phyloP scores from a whole-genome alignment of 2,329 filamentous ascomycete genomes.

The Ceratocystiopsis brevicomis region DNA sequence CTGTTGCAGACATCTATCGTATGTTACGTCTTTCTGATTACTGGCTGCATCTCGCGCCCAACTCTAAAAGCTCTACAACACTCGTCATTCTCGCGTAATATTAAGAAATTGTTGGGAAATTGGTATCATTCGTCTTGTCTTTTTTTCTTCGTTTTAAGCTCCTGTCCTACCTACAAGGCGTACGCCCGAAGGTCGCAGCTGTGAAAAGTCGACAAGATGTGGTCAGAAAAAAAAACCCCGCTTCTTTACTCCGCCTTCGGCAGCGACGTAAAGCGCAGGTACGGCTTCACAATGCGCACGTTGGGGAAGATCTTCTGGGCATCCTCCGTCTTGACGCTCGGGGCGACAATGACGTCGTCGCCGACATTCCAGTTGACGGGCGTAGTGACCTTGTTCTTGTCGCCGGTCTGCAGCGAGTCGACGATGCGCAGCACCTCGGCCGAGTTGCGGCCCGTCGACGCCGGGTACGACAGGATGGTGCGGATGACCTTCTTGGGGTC shows the following conservation, averaged over 20 bases:
- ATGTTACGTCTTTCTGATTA: too few relatives aligned
- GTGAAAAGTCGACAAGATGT: too few relatives aligned
- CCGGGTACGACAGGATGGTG: conserved; percentile 81
- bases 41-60: too few relatives aligned
- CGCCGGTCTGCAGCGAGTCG: conserved; percentile 63
- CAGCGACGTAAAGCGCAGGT: conserved; percentile 54
- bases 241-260: conserved; percentile 24
- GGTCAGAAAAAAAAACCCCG: not conserved
- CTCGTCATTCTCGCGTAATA: too few relatives aligned
- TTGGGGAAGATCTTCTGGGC: conserved; percentile 77
- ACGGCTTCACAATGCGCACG: conserved; percentile 47
- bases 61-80: too few relatives aligned
- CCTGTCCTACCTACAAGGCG: too few relatives aligned
- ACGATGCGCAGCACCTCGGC: conserved; percentile 61
- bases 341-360: conserved; percentile 84
- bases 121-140: too few relatives aligned
- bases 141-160: too few relatives aligned
- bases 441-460: conserved; percentile 71
- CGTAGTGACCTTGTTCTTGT: conserved; percentile 74
- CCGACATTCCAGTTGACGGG: conserved; percentile 82
- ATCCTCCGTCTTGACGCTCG: conserved; percentile 63
- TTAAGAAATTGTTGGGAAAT: too few relatives aligned
- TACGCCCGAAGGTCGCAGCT: too few relatives aligned
- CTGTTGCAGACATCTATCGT: too few relatives aligned
- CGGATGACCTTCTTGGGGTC: conserved; percentile 88